Base-by-base conservation (phyloP, 768 basidiomycete species). In the Boletus subcaerulescens region DNA sequence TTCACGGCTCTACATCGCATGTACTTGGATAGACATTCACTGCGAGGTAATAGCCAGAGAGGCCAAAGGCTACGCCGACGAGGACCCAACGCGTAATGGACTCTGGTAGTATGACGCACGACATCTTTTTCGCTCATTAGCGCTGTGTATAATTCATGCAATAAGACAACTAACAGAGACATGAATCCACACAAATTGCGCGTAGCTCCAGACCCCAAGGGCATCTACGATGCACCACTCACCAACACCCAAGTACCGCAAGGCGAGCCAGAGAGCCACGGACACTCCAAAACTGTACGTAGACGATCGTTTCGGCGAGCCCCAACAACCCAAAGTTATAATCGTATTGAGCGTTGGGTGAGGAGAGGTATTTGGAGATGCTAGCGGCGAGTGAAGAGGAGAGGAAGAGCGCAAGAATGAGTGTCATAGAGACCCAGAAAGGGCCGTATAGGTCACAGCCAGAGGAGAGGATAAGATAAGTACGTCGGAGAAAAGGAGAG, bases 391-490 rank as follows among this genome's bases (percentile, higher is more conserved):
- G 85, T 33, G 91, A 93, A 2, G 95, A 97, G 24, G 90, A 95
- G 54, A 97, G 83, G 77, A 95, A 98, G 55, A 98, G 84, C 0
- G 87, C 80, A 67, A 98, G 92, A 43, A 97, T 88, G 58, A 99
- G 84, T 1, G 96, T 98, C 1, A 94, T 96, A 33, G 97, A 81
- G 1, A 95, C 92, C 96, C 96, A 99, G 76, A 98, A 98, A 1
- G 96, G 94, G 0, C 95, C 95, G 67, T 91, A 89, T 40, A 91
- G 81, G 67, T 91, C 89, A 39, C 60, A 60, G 11, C 67, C 68
- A 15, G 78, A 68, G 40, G 85, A 78, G 41, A 87, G 87, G 50
- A 77, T 76, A 48, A 84, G 77, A 65, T 84, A n/a, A n/a, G n/a
- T n/a, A 91, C 43, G 81, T 79, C 4, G 82, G 73, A n/a, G n/a